Conservation (phyloP, 2,329 filamentous ascomycete species). For the Curvularia lunata region DNA sequence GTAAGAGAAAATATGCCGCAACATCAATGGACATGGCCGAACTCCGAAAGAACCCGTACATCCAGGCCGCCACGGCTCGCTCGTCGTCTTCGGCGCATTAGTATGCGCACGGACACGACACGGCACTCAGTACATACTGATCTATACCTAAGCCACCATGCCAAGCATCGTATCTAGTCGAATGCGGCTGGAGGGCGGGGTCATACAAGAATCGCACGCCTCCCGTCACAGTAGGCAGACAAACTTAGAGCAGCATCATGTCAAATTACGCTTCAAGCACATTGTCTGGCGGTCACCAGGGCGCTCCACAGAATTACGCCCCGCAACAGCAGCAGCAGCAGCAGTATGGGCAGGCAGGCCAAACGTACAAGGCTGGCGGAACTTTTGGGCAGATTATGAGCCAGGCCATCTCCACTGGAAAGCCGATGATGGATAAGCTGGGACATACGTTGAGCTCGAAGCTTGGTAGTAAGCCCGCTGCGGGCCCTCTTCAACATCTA, state of each 20-base stretch:
- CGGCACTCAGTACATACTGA: too few relatives aligned
- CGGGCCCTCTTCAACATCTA: background rate
- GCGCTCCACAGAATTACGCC: constrained; percentile 6
- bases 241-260: constrained; percentile 26
- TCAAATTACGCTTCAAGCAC: constrained; percentile 34
- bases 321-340: constrained; percentile 26
- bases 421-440: constrained; percentile 46
- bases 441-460: constrained; percentile 47
- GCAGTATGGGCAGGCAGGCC: constrained; percentile 21
- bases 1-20: too few relatives aligned
- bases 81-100: too few relatives aligned
- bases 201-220: background rate
- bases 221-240: background rate
- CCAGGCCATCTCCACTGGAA: constrained; percentile 34
- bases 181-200: background rate
- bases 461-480: constrained; percentile 33
- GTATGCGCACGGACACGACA: too few relatives aligned
- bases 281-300: background rate
- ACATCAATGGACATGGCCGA: too few relatives aligned
- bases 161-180: background rate
- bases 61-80: too few relatives aligned
- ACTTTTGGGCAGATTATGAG: constrained; percentile 43
- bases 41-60: too few relatives aligned
- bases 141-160: constrained; percentile 1
- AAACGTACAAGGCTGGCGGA: constrained; percentile 30